Conservation (phyloP, 2,329 filamentous ascomycete species). For the Xenoacremonium recifei region DNA sequence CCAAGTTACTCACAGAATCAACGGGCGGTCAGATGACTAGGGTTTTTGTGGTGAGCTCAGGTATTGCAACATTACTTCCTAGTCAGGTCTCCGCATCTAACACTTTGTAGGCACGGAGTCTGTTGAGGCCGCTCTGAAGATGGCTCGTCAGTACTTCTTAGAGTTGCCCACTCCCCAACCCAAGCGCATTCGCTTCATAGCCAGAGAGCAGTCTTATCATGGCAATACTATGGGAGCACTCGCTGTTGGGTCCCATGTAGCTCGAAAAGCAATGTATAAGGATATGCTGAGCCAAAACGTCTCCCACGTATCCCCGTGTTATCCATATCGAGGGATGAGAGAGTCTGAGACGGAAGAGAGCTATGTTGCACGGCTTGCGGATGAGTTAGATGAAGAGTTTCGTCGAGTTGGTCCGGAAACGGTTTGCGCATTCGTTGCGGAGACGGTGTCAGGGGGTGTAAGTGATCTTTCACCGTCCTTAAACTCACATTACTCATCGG, state of each 20-base stretch:
- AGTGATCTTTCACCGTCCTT: not conserved
- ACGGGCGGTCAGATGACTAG: conserved; percentile 18
- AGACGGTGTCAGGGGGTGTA: conserved; percentile 38
- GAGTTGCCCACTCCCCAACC: conserved; percentile 15
- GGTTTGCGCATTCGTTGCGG: conserved; percentile 48
- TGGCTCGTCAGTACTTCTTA: conserved; percentile 18
- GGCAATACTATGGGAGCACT: conserved; percentile 18
- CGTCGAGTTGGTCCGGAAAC: conserved; percentile 42
- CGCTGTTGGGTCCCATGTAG: conserved; percentile 18
- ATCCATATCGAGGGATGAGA: conserved; percentile 18
- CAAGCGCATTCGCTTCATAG: conserved; percentile 17
- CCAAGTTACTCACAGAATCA: conserved; percentile 18
- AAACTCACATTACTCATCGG: not conserved
- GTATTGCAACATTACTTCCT: conserved; percentile 1
- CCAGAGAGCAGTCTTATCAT: conserved; percentile 16
- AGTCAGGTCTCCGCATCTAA: not conserved
- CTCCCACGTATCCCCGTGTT: conserved; percentile 11
- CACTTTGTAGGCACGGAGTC: conserved; percentile 14
- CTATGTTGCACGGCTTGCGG: conserved; percentile 39
- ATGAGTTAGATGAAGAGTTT: conserved; percentile 49
- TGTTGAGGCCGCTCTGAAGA: conserved; percentile 19
- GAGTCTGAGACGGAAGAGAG: conserved; percentile 34
- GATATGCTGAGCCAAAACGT: conserved; percentile 15
- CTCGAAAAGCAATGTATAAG: conserved; percentile 18
- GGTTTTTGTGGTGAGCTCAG: conserved; percentile 19